Evolutionary conservation across 192 early-diverging fungal species (phyloP), one percentile per base, ranked within the genome.

Genomic region (Pilobolus umbonatus): DNA sequence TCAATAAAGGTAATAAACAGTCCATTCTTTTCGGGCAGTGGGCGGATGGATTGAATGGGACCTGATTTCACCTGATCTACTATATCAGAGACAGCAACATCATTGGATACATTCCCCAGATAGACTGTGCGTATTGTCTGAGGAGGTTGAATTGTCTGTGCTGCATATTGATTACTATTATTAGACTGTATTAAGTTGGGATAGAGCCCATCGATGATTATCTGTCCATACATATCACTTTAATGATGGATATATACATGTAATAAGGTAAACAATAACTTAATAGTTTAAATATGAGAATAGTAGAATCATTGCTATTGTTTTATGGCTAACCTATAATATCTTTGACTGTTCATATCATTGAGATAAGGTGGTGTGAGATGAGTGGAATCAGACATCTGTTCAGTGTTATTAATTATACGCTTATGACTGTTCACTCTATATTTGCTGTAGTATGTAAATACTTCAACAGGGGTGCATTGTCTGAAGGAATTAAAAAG

Each of bases 1-100:
- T 92, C 85, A 32, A 93, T 49, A 66, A 95, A 95, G 9, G 91
- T 77, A 34, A 93, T 66, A 65, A 95, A 95, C 19, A 84, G 80
- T 47, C 91, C 92, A 55, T 79, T 87, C 56, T 90, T 91, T 34
- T 91, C 88, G 6, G 81, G 76, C 11, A 93, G 55, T 29, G 88
- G 75, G 48, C 87, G 85, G 38, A 86, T 74, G 29, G 71, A 64
- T 62, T 92, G 88, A 19, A 95, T 64, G 6, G 77, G 60, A 12
- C 92, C 92, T 31, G 75, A 74, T 35, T 80, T 83, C 31, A 93
- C 78, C 43, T 81, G 58, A 66, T 91, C 85, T 35, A 91, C 65
- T 10, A 95, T 69, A 9, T 90, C 85, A 38, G 80, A 75, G 22
- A 84, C 61, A 1, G 74, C 74, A 5, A 75, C 69, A 31, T 75